Conservation (phyloP, 257 asterid genomes). For the Galeopsis tetrahit region DNA sequence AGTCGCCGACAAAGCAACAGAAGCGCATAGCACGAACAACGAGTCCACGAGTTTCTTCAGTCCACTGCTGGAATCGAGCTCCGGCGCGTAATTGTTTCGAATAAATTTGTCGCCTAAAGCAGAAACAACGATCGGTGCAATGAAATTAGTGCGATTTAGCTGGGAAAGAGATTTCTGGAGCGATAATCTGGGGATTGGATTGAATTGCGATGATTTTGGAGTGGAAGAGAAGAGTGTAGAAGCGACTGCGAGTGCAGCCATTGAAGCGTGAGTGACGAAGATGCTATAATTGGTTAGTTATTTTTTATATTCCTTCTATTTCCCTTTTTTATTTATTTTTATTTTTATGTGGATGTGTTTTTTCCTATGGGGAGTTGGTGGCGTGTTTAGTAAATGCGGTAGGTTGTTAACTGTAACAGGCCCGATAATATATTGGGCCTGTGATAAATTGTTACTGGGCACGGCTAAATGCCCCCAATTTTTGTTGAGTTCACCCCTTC, state of each 20-base stretch:
- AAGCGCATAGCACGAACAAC: constrained; percentile 69
- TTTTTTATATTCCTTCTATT: neutral
- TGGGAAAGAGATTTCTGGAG: constrained; percentile 36
- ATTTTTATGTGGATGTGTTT: constrained; percentile 39
- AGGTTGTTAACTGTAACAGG: neutral
- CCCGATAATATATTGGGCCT: neutral
- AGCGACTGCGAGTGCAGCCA: constrained; percentile 59
- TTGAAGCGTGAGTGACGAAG: constrained; percentile 32
- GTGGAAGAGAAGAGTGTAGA: constrained; percentile 50
- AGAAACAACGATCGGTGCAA: constrained; percentile 43
- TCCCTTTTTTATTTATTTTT: neutral
- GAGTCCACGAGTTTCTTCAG: constrained; percentile 64
- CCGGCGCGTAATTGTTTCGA: constrained; percentile 35
- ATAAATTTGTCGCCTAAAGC: constrained; percentile 42
- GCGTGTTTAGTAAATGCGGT: neutral
- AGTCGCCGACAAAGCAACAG: constrained; percentile 79
- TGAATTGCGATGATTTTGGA: constrained; percentile 41
- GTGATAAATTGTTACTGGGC: neutral
- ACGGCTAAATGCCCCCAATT: too few relatives aligned
- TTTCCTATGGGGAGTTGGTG: neutral
- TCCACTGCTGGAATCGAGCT: constrained; percentile 38
- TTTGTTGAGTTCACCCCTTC: too few relatives aligned
- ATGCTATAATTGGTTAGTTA: constrained; percentile 41
- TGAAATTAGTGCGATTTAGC: constrained; percentile 31
- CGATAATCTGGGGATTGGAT: constrained; percentile 43